Evolutionary conservation across 257 asterid species (phyloP), one percentile per base, ranked within the genome.

Genomic region (Prunella vulgaris): DNA sequence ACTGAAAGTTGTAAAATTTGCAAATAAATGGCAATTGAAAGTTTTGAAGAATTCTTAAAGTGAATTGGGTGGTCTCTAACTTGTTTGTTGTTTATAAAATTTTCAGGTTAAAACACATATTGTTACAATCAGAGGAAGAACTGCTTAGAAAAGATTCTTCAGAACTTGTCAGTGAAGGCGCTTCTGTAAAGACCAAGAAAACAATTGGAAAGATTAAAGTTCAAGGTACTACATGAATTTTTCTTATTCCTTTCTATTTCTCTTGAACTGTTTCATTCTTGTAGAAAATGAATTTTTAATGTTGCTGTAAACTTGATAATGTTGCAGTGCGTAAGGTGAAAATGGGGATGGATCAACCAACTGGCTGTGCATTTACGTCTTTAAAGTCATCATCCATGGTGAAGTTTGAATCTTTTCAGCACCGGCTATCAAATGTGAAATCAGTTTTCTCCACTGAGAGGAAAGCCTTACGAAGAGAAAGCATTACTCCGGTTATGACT

Each of bases 91-190:
- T 48, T 28, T n/a, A n/a, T n/a, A n/a, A 56, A 64, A 64, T 33
- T 56, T 79, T 30, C 75, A 93, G 99, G 71, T 75, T 89, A 84
- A 89, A 77, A 78, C 87, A 91, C 27, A 76, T 82, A 56, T 79
- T 93, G 66, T 73, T 93, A 73, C 99, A 90, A 74, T 80, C 99
- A 1, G 97, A 93, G 81, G 96, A 93, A 69, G 99, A 93, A 61
- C 77, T 93, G 17, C 17, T 93, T 90, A 80, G 40, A 70, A 93
- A 86, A 68, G 87, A 78, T 48, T 75, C 93, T 27, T 72, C 92
- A 59, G 96, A 84, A 58, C 94, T 88, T 68, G 86, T 87, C 48
- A 80, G 96, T 42, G 99, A 90, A 80, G 90, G 88, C 69, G 95
- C 91, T 59, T 71, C 82, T 24, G 78, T 86, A 24, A 93, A 87